These are phyloP conservation scores for Mycena capillaripes DNA, from an alignment of 768 basidiomycete genomes.

Conservation along the genomic window DNA sequence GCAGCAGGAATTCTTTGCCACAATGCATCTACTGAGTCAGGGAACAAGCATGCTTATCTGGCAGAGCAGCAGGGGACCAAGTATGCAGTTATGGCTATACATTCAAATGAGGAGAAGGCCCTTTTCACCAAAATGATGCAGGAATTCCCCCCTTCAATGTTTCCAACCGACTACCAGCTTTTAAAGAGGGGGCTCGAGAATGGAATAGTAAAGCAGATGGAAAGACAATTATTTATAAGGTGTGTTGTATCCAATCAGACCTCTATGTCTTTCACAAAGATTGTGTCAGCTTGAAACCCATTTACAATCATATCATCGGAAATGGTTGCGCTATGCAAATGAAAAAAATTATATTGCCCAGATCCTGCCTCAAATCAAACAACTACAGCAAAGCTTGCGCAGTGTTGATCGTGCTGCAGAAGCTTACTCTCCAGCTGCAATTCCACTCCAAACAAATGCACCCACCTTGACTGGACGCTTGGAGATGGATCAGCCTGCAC, in stretches of 20 bases:
- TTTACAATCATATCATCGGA: not conserved
- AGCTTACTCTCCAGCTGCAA: not conserved
- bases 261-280: not conserved
- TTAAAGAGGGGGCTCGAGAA: not conserved
- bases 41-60: constrained; percentile 18
- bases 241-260: not conserved
- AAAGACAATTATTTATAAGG: constrained; percentile 30
- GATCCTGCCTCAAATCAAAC: not conserved
- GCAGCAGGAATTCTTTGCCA: not conserved
- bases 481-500: not conserved
- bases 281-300: not conserved
- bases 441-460: not conserved
- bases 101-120: not conserved
- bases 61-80: constrained; percentile 23
- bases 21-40: not conserved
- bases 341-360: constrained; percentile 1
- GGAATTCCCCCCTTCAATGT: not conserved
- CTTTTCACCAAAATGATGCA: not conserved
- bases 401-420: not conserved
- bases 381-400: not conserved
- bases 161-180: not conserved
- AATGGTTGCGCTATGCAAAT: constrained; percentile 1
- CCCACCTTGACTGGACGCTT: not conserved
- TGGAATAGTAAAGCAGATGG: constrained; percentile 28
- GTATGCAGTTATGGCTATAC: constrained; percentile 16